Conservation (phyloP, 1,139 yeast genomes). For the Sugiyamaella pinicola region DNA sequence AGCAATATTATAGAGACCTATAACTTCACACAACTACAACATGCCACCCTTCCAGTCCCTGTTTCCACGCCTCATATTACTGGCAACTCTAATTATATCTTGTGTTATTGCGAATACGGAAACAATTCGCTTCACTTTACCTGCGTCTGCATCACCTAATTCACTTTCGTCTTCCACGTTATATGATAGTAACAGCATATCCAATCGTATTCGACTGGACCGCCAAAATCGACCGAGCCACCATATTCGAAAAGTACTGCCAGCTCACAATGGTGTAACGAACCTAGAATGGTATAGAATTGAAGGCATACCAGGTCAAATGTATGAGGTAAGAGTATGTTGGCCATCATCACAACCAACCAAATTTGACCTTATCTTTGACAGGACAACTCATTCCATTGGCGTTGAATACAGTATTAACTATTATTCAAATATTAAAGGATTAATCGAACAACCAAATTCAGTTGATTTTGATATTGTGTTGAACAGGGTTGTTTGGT, state of each 20-base stretch:
- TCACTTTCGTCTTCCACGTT: background rate
- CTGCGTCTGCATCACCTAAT: background rate
- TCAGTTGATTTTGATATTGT: slow-evolving; percentile 33
- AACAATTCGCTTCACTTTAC: slow-evolving; percentile 6
- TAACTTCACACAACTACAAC: too few species aligned
- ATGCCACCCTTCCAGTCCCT: too few species aligned
- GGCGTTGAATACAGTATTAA: slow-evolving; percentile 26
- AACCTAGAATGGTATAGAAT: slow-evolving; percentile 15
- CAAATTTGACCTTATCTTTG: slow-evolving; percentile 32
- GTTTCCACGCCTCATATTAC: background rate
- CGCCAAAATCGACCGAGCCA: slow-evolving; percentile 11
- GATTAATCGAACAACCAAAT: slow-evolving; percentile 27
- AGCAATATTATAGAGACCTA: too few species aligned
- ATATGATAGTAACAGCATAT: slow-evolving; percentile 7
- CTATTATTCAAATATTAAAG: slow-evolving; percentile 27
- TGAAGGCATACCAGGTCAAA: slow-evolving; percentile 25
- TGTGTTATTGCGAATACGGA: slow-evolving; percentile 11
- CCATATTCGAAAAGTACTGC: slow-evolving; percentile 1
- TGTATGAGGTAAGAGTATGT: slow-evolving; percentile 41
- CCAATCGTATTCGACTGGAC: slow-evolving; percentile 8
- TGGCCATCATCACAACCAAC: slow-evolving; percentile 45
- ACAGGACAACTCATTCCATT: slow-evolving; percentile 23
- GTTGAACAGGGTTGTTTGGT: slow-evolving; percentile 29
- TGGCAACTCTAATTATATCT: background rate
- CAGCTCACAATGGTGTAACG: slow-evolving; percentile 3